Evolutionary conservation across 495 filamentous ascomycete genomes (phyloP).

Genomic region (Penicillium cosmopolitanum): DNA sequence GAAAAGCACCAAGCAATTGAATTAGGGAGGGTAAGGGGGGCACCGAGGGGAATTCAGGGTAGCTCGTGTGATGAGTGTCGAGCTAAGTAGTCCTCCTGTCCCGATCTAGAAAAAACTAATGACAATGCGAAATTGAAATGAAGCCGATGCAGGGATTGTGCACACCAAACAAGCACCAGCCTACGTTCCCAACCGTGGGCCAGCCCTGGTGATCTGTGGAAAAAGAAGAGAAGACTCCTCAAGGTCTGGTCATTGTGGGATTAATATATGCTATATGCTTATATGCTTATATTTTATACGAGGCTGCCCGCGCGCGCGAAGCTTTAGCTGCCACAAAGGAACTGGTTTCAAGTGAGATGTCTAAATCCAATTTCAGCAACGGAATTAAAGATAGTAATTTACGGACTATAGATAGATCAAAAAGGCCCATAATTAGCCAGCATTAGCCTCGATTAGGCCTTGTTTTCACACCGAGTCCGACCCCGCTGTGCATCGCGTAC

Average conservation of each 20-base stretch:
- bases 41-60: constrained; percentile 8
- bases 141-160: background rate
- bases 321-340: constrained; percentile 25
- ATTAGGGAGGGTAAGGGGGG: background rate
- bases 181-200: constrained; percentile 2
- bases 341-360: constrained; percentile 27
- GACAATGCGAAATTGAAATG: constrained; percentile 1
- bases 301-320: constrained; percentile 15
- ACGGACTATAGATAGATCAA: constrained; percentile 34
- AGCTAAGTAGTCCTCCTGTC: constrained; percentile 2
- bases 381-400: constrained; percentile 29
- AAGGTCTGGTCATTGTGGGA: background rate
- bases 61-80: constrained; percentile 17
- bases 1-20: background rate
- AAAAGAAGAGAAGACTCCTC: background rate
- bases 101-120: constrained; percentile 5
- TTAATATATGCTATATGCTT: constrained; percentile 19
- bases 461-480: constrained; percentile 2
- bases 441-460: constrained; percentile 12
- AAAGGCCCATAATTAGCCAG: constrained; percentile 31
- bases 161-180: constrained; percentile 1
- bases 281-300: constrained; percentile 9
- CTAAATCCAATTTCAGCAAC: constrained; percentile 3
- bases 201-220: background rate
- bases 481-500: constrained; percentile 2